phyloP scores from a whole-genome alignment of 2,329 filamentous ascomycete genomes.

The Aspergillus sp. region DNA sequence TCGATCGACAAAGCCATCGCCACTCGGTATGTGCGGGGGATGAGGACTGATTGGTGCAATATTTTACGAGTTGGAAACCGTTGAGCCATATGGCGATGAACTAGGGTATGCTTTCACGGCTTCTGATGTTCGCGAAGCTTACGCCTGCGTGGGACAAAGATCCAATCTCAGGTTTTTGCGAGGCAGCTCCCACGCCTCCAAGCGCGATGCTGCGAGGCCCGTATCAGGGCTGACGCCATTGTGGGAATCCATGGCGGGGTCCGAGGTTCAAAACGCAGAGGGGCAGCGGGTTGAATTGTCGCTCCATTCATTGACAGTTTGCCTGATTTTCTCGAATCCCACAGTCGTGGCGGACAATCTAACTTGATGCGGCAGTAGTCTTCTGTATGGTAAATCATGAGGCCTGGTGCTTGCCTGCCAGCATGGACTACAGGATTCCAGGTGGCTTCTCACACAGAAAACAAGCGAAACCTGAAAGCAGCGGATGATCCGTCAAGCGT shows the following conservation, averaged over 20 bases:
- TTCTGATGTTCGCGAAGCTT: background rate
- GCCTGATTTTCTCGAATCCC: background rate
- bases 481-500: slow-evolving; percentile 15
- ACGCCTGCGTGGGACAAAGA: background rate
- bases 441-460: slow-evolving; percentile 11
- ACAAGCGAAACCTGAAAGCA: slow-evolving; percentile 3
- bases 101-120: slow-evolving; percentile 12
- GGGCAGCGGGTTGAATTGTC: background rate
- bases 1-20: slow-evolving; percentile 29
- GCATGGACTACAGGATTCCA: slow-evolving; percentile 1
- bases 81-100: slow-evolving; percentile 15
- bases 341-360: background rate
- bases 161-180: background rate
- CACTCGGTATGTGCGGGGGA: slow-evolving; percentile 25
- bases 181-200: background rate
- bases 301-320: background rate
- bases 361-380: slow-evolving; percentile 14
- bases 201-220: background rate
- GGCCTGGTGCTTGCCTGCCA: slow-evolving; percentile 5
- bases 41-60: slow-evolving; percentile 27
- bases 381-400: slow-evolving; percentile 22
- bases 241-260: background rate
- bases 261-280: background rate
- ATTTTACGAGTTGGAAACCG: slow-evolving; percentile 26
- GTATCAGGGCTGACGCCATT: slow-evolving; percentile 3